Base-by-base conservation (phyloP, 2,329 filamentous ascomycete genomes). In the Venturia pyrina region DNA sequence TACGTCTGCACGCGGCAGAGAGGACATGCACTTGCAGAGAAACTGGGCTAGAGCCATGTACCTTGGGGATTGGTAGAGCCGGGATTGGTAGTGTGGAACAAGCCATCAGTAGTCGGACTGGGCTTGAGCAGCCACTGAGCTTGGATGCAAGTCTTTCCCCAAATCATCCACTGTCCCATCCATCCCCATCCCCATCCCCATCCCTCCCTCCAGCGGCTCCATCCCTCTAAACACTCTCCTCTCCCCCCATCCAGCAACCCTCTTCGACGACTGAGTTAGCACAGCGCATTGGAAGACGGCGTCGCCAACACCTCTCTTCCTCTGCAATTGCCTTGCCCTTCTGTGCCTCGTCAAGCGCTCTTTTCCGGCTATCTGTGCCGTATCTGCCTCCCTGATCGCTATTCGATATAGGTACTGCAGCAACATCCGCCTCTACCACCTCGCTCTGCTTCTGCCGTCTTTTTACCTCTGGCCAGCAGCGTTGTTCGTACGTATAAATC, bases 51-150 rank as follows among this genome's bases (percentile, higher is more conserved):
- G 10, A 44, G 43, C 43, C 24, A 53, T 53, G 48, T 53, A 24
- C 48, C 48, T 53, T 34, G 50, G 6, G 46, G 28, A 59, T 37
- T 34, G 24, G 50, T 56, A 56, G 44, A 48, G 50, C 50, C 32
- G 50, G 50, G 50, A 56, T 56, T 10, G 53, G 32, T 59, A 59
- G 32, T 21, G 53, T 59, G 53, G 28, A 59, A 59, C 53, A 59
- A 7, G 53, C 53, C 28, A 21, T n/a, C 28, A 28, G 21, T 24
- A 53, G 48, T 24, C 28, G 28, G 48, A 10, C 44, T 10, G 28
- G 48, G 5, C 44, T 10, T 21, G 48, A 53, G 48, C 21, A 53
- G 48, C 48, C 48, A 48, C 46, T 24, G 46, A 48, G 46, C 46
- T 50, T 50, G 46, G 21, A 50, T 50, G 19, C 44, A 48, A 48